Evolutionary conservation across 148 eudicot species (phyloP), one percentile per base, ranked within the genome.

Genomic region (Rhododendron williamsianum): DNA sequence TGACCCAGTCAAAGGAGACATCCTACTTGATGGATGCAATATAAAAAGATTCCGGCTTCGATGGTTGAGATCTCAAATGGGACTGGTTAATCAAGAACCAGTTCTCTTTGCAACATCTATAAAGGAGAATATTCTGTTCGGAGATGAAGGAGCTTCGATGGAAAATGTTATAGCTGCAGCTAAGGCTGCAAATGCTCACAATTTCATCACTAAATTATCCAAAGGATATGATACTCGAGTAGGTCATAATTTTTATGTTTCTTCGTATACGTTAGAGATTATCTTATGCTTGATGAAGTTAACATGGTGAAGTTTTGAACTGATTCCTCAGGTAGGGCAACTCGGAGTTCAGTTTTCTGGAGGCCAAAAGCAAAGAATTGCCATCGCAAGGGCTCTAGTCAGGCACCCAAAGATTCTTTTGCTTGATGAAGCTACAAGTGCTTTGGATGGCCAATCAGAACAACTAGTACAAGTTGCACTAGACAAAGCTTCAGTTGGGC

Each of bases 371-470:
- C 43, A 38, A 41, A 78, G 88, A 41, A 83, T 87, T 27, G 63
- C 88, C 21, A 86, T 86, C 19, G 88, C 86, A 67, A 79, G 86
- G n/a, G 88, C 88, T 19, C 9, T 87, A 21, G 25, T 87, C 9
- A 79, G 76, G 36, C 48, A 87, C 30, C 86, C 88, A 10, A 84
- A 38, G 48, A 87, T 87, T 30, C 71, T 87, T 46, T 38, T 38
- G 43, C 43, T 38, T 38, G 43, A 38, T 38, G 43, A 38, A 38
- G 43, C 43, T 4, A 38, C 36, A 15, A 87, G 88, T 83, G 63
- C 88, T 4, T 30, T 87, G 25, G 88, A 87, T 69, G 80, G 83
- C 3, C 81, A 84, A 4, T 87, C 88, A 6, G 88, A 87, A 52
- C 84, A 87, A 15, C 16, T 36, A 6, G 88, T 87, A n/a, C 88